Conservation (phyloP, 768 basidiomycete species). For the Imleria badia region DNA sequence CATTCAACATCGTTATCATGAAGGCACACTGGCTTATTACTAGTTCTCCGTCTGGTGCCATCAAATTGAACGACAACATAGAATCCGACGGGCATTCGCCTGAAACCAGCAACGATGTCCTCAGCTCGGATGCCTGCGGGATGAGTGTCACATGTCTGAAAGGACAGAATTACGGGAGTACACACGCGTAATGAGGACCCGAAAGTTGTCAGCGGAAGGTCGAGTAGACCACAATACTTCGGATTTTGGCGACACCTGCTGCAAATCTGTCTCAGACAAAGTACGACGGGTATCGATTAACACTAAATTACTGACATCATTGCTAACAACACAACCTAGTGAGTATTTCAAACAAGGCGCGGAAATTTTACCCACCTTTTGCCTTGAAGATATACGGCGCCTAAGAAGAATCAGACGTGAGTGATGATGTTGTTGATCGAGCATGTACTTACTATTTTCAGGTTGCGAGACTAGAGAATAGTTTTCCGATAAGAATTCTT, state of each 20-base stretch:
- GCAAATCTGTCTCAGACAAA: background rate
- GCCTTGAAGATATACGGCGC: background rate
- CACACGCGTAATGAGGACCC: background rate
- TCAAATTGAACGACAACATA: background rate
- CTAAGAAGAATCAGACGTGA: background rate
- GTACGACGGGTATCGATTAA: background rate
- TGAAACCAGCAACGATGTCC: background rate
- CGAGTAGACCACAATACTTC: background rate
- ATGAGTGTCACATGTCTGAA: background rate
- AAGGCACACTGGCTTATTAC: background rate
- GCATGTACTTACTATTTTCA: background rate
- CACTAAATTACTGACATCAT: background rate
- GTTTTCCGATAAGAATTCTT: background rate
- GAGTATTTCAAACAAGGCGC: background rate
- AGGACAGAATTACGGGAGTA: too few species aligned
- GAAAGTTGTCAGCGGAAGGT: background rate
- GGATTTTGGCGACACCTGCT: background rate
- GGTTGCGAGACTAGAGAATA: background rate
- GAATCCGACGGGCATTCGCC: constrained; percentile 6
- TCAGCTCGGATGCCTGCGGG: constrained; percentile 7
- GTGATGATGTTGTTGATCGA: background rate
- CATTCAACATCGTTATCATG: background rate
- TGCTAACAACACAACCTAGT: background rate
- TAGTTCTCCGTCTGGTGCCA: background rate
- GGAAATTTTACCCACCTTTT: background rate